Evolutionary conservation across 805 yeast species (phyloP), one percentile per base, ranked within the genome.

Genomic region (Starmerella powellii): DNA sequence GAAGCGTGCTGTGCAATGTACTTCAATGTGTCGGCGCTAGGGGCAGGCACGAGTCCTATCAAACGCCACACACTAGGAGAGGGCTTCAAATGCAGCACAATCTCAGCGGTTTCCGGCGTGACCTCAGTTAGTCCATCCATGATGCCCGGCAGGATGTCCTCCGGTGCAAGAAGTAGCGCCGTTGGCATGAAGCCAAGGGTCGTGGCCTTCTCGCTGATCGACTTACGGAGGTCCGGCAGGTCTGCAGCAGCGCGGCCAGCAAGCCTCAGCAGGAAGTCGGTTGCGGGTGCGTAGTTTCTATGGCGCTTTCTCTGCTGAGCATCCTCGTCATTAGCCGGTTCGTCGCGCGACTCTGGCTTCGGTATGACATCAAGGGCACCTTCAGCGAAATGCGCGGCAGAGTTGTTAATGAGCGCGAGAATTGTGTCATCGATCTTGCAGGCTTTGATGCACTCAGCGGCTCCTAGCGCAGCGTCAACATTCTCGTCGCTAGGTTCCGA

Each of bases 401-500:
- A 54, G 56, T 58, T 65, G 42, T n/a, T 12, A 8, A 34, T 26
- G 15, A 54, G 34, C 17, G 67, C 67, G 37, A 69, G 71, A 46
- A 85, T 70, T 1, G 85, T 63, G 1, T 67, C 65, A 3, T 70
- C 60, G 4, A 86, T 63, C 38, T 73, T 72, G 48, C 91, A 76
- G 0, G 88, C 74, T 40, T 73, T 73, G 39, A 88, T 69, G 57
- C 96, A 88, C 51, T 87, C 94, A 33, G 80, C 63, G 0, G 95
- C 81, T 4, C 85, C 78, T 12, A 80, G 60, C 0, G 97, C 83
- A 4, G 83, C 73, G 49, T 86, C 94, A 38, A 91, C 79, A 52
- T 88, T 96, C 55, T 84, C 94, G 43, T 83, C 93, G 2, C 93
- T 74, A 11, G 99, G 99, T 59, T 88, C 97, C 0, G 80, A 78